These are phyloP conservation scores for Crucibulum cyathiforme DNA, from an alignment of 1,284 basidiomycete species.

Conservation along the genomic window DNA sequence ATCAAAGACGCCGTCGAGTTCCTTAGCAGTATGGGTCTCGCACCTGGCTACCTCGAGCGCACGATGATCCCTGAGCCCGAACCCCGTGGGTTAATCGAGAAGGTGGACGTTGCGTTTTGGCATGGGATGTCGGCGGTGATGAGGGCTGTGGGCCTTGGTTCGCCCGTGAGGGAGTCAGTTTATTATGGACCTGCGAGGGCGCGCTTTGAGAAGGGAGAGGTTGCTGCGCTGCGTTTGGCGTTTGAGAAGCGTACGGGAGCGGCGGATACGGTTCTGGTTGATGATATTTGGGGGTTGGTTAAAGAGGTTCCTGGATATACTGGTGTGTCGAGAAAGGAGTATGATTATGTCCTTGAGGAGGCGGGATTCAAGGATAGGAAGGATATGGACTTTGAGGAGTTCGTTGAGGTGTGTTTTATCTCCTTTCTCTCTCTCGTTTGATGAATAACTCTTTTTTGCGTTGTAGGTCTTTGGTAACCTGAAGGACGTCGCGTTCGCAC, in stretches of 20 bases:
- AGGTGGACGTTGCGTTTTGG: slow-evolving; percentile 39
- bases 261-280: slow-evolving; percentile 40
- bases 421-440: slow-evolving; percentile 1
- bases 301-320: slow-evolving; percentile 59
- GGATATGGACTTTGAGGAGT: slow-evolving; percentile 77
- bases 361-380: slow-evolving; percentile 66
- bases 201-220: slow-evolving; percentile 71
- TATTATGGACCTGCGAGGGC: slow-evolving; percentile 31
- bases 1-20: slow-evolving; percentile 68
- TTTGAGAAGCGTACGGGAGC: slow-evolving; percentile 53
- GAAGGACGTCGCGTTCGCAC: slow-evolving; percentile 77
- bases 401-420: slow-evolving; percentile 70
- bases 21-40: slow-evolving; percentile 80
- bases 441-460: slow-evolving; percentile 3
- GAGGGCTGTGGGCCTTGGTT: slow-evolving; percentile 4
- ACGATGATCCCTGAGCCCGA: slow-evolving; percentile 30
- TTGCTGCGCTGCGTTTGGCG: slow-evolving; percentile 61
- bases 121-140: slow-evolving; percentile 12
- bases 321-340: slow-evolving; percentile 59
- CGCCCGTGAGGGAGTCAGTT: slow-evolving; percentile 7
- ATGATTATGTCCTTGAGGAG: slow-evolving; percentile 77
- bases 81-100: slow-evolving; percentile 43
- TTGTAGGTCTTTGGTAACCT: slow-evolving; percentile 78
- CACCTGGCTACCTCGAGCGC: slow-evolving; percentile 37
- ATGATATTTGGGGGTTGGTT: slow-evolving; percentile 50